phyloP scores from a whole-genome alignment of 2,329 filamentous ascomycete genomes.

The Sarocladium kiliense region DNA sequence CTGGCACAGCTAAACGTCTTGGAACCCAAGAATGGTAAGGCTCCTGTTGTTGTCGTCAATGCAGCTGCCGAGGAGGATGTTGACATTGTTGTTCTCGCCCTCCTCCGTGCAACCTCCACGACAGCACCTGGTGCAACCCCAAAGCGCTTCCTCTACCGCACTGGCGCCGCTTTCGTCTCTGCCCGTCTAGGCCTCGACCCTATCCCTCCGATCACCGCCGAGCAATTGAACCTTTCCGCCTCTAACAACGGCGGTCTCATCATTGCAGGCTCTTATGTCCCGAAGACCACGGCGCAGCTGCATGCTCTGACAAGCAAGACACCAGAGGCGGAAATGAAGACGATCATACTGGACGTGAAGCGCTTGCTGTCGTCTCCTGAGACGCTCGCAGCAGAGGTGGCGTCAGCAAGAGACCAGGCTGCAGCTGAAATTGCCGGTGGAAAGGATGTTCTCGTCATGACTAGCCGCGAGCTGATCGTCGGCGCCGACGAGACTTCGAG shows the following conservation, averaged over 20 bases:
- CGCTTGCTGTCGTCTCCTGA: slow-evolving; percentile 36
- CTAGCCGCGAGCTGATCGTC: slow-evolving; percentile 45
- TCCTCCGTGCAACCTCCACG: slow-evolving; percentile 29
- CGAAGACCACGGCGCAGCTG: slow-evolving; percentile 53
- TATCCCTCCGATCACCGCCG: slow-evolving; percentile 44
- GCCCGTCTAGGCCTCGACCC: slow-evolving; percentile 46
- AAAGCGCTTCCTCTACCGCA: slow-evolving; percentile 32
- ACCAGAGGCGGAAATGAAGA: slow-evolving; percentile 31
- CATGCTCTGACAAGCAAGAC: slow-evolving; percentile 33
- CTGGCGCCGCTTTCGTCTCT: slow-evolving; percentile 37
- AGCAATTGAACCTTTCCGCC: slow-evolving; percentile 32
- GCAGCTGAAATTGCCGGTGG: slow-evolving; percentile 38
- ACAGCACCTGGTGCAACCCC: slow-evolving; percentile 15
- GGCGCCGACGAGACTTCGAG: slow-evolving; percentile 41
- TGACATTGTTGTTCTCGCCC: slow-evolving; percentile 46
- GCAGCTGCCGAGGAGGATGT: slow-evolving; percentile 49
- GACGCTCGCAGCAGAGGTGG: slow-evolving; percentile 24
- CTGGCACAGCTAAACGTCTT: slow-evolving; percentile 31
- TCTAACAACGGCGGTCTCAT: slow-evolving; percentile 41
- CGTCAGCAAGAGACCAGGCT: slow-evolving; percentile 23
- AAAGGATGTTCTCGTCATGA: slow-evolving; percentile 54
- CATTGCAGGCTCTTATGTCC: slow-evolving; percentile 53
- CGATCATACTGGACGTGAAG: slow-evolving; percentile 42
- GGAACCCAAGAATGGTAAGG: slow-evolving; percentile 20
- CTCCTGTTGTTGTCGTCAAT: slow-evolving; percentile 43